These are phyloP conservation scores for Paracorniculantispora psalliotae DNA, from an alignment of 2,329 filamentous ascomycete species.

Conservation along the genomic window DNA sequence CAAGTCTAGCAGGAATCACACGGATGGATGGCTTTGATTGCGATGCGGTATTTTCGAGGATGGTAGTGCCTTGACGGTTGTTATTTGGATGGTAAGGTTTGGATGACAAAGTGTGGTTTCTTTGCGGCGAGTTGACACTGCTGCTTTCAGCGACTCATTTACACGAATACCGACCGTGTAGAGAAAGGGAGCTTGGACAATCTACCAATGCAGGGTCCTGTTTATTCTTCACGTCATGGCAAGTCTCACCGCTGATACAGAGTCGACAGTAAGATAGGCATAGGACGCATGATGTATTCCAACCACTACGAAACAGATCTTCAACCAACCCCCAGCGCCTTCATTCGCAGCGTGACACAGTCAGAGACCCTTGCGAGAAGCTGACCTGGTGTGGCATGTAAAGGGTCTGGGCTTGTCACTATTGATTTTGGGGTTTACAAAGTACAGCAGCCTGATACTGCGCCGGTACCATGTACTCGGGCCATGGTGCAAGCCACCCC, in stretches of 20 bases:
- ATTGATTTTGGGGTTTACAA: too few relatives aligned
- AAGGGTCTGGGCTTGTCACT: not conserved
- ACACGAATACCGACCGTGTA: too few relatives aligned
- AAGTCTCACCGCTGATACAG: not conserved
- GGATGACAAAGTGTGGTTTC: too few relatives aligned
- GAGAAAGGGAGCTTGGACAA: not conserved
- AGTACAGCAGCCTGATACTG: not conserved
- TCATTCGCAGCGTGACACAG: slow-evolving; percentile 4
- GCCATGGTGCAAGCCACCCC: not conserved
- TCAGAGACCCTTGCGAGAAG: not conserved
- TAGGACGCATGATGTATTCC: too few relatives aligned
- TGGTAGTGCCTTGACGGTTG: not conserved
- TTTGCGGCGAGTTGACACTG: too few relatives aligned
- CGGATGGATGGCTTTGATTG: not conserved
- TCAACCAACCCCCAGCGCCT: not conserved
- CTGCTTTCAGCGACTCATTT: too few relatives aligned
- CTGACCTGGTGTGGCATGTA: not conserved
- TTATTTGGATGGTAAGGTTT: not conserved
- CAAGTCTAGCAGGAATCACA: not conserved
- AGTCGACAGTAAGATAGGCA: not conserved
- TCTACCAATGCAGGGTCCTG: too few relatives aligned
- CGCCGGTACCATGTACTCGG: not conserved
- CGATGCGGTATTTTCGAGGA: not conserved
- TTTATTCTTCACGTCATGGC: not conserved
- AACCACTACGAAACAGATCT: not conserved